A percentile compares a stretch with the other conserved stretches of the same genome.
These are phyloP conservation scores for Penstemon eatonii DNA, from an alignment of 257 asterid species.

Conservation along the genomic window DNA sequence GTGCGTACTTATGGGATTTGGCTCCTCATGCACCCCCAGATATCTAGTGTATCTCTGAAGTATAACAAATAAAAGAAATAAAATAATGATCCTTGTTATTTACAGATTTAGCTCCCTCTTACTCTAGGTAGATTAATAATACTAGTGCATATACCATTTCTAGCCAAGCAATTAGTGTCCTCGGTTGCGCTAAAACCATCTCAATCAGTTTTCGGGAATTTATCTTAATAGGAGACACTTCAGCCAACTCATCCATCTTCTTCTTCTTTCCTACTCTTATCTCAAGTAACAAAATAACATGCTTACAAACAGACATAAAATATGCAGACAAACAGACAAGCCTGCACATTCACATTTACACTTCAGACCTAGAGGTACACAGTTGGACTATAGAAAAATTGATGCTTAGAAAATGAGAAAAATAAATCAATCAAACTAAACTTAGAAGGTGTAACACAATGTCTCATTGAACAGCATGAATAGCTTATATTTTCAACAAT, in stretches of 20 bases:
- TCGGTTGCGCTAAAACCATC: neutral
- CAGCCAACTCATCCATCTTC: too few relatives aligned
- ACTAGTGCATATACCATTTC: neutral
- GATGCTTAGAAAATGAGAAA: neutral
- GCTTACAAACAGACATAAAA: neutral
- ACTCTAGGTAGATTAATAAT: neutral
- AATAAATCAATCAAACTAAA: constrained; percentile 1
- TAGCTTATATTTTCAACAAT: neutral
- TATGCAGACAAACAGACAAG: neutral
- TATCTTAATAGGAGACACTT: too few relatives aligned
- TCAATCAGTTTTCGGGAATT: too few relatives aligned
- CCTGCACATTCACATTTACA: neutral
- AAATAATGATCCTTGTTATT: neutral
- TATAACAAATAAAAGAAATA: neutral
- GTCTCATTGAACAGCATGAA: neutral
- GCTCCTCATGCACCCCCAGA: constrained; percentile 4
- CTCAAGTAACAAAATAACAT: neutral
- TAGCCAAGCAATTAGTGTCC: neutral
- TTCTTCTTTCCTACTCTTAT: too few relatives aligned
- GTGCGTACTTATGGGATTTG: neutral
- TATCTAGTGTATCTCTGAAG: constrained; percentile 10
- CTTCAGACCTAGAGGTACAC: neutral
- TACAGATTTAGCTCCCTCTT: neutral
- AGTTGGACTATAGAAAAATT: neutral
- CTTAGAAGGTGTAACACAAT: neutral